These are phyloP conservation scores for Paulownia fortunei DNA, from an alignment of 257 asterid genomes.

Conservation along the genomic window DNA sequence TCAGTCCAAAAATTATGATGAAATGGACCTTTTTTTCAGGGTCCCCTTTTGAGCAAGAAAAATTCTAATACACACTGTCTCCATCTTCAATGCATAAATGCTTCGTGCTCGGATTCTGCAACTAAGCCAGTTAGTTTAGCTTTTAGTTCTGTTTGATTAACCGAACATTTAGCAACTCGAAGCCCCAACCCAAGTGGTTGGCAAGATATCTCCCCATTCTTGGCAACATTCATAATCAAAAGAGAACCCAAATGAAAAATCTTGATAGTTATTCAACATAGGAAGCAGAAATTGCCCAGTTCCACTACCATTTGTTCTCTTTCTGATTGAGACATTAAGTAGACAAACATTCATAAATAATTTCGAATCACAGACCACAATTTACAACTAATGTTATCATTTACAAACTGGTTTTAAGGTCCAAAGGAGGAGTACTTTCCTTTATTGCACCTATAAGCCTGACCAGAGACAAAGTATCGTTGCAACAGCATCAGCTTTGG, in stretches of 20 bases:
- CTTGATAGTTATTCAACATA: slow-evolving; percentile 21
- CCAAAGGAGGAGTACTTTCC: not conserved
- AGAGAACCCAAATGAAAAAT: not conserved
- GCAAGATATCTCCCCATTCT: too few relatives aligned
- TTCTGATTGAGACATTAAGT: not conserved
- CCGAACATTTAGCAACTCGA: too few relatives aligned
- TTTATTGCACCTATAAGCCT: slow-evolving; percentile 30
- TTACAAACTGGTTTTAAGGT: slow-evolving; percentile 30
- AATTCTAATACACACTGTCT: too few relatives aligned
- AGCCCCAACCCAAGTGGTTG: too few relatives aligned
- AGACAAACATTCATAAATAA: slow-evolving; percentile 27
- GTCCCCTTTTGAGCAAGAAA: too few relatives aligned
- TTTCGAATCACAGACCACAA: slow-evolving; percentile 13
- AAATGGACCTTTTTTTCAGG: too few relatives aligned
- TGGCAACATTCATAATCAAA: too few relatives aligned
- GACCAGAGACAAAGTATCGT: not conserved
- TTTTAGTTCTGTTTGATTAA: too few relatives aligned
- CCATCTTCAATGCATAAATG: too few relatives aligned
- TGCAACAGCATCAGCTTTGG: not conserved
- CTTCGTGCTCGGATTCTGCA: too few relatives aligned
- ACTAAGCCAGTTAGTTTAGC: too few relatives aligned
- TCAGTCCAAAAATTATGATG: too few relatives aligned
- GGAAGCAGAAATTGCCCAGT: slow-evolving; percentile 13
- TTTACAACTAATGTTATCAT: slow-evolving; percentile 32
- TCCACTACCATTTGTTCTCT: not conserved